A percentile compares a stretch with the other conserved stretches of the same genome.
These are phyloP conservation scores for Tinospora cordifolia DNA, from an alignment of 164 flowering plant species.

Conservation along the genomic window DNA sequence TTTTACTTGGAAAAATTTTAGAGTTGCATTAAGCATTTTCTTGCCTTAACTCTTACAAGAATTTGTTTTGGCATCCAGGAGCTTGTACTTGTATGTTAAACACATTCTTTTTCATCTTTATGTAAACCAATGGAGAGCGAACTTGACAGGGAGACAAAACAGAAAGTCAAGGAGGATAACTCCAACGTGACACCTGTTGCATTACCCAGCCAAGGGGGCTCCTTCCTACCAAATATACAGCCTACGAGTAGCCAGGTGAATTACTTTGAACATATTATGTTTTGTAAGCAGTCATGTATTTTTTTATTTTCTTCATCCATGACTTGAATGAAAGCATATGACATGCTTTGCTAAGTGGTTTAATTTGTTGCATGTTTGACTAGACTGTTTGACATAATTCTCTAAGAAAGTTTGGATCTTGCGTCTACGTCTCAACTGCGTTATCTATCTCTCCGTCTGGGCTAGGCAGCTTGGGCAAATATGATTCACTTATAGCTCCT, in stretches of 20 bases:
- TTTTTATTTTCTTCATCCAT: background rate
- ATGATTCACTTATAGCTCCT: too few relatives aligned
- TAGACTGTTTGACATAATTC: background rate
- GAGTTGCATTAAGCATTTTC: background rate
- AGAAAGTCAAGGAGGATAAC: background rate
- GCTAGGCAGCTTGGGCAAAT: too few relatives aligned
- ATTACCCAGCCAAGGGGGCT: background rate
- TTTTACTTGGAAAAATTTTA: too few relatives aligned
- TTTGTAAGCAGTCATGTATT: background rate
- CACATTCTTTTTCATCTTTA: background rate
- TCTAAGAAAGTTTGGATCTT: too few relatives aligned
- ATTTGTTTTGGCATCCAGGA: background rate
- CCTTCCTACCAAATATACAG: background rate
- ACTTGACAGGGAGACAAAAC: background rate
- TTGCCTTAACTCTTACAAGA: background rate
- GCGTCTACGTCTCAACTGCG: too few relatives aligned
- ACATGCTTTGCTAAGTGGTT: background rate
- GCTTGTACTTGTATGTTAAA: too few relatives aligned
- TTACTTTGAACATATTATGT: background rate
- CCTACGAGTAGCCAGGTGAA: background rate
- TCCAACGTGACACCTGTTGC: background rate
- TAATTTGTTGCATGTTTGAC: background rate
- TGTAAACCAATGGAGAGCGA: background rate
- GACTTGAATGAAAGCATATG: background rate
- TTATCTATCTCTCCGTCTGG: too few relatives aligned